Conservation (phyloP, 139 green algal genomes). For the Asterochloris sp. region DNA sequence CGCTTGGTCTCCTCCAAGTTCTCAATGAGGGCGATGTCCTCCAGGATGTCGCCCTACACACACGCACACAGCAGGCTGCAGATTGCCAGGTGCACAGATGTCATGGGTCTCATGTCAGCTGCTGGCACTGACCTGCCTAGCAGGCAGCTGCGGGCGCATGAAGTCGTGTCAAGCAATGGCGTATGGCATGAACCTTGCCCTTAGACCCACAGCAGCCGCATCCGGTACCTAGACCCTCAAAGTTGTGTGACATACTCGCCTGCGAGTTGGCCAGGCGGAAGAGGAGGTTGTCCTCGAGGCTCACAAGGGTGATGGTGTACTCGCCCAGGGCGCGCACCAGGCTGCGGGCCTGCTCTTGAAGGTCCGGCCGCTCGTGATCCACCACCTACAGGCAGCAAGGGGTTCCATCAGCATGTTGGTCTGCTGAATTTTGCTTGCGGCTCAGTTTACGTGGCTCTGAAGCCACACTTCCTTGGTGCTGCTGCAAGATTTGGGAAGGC, state of each 20-base stretch:
- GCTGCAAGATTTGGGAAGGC: too few species aligned
- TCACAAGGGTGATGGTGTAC: constrained; percentile 83
- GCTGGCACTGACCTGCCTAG: background rate
- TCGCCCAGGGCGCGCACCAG: constrained; percentile 73
- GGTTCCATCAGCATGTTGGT: background rate
- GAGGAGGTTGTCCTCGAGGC: constrained; percentile 89
- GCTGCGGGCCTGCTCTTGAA: constrained; percentile 59
- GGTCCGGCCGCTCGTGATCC: constrained; percentile 80
- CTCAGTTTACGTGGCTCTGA: too few species aligned
- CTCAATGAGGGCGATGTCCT: constrained; percentile 89
- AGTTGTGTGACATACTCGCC: constrained; percentile 8
- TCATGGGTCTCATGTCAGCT: background rate
- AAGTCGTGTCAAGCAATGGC: background rate
- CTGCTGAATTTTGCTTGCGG: background rate
- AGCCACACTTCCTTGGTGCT: too few species aligned
- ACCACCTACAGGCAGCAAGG: constrained; percentile 36
- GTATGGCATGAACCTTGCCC: too few species aligned
- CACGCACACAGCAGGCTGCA: background rate
- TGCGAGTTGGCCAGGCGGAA: constrained; percentile 67
- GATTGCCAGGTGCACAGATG: too few species aligned
- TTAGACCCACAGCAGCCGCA: too few species aligned
- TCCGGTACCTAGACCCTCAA: background rate
- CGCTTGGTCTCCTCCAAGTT: constrained; percentile 90
- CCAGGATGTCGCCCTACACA: constrained; percentile 84
- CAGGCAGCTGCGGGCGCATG: background rate